Evolutionary conservation across 208 protist species (phyloP).

Genomic region (Trypanosomatidae sp.): DNA sequence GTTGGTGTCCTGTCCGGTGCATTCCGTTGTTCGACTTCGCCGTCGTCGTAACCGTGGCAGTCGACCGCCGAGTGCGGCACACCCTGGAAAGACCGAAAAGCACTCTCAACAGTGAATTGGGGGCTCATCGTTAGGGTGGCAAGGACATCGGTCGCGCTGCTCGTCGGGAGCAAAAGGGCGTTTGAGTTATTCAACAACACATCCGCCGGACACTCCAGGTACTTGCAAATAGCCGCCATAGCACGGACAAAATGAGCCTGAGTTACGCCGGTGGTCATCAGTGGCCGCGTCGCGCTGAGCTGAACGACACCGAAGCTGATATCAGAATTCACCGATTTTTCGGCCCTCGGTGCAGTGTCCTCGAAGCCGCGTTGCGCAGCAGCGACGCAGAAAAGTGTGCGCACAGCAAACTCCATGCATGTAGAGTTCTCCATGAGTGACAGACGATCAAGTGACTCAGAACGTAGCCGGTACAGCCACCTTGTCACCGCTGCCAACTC

Average conservation of each 20-base stretch:
- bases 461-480: slow-evolving; percentile 20
- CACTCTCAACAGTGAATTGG: slow-evolving; percentile 15
- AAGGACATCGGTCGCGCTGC: background rate
- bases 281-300: background rate
- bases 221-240: background rate
- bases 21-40: background rate
- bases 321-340: background rate
- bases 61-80: background rate
- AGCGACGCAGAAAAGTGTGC: slow-evolving; percentile 20
- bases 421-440: slow-evolving; percentile 11
- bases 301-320: background rate
- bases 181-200: background rate
- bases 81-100: slow-evolving; percentile 13
- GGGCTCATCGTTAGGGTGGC: background rate
- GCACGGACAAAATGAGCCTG: slow-evolving; percentile 5
- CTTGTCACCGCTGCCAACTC: slow-evolving; percentile 4
- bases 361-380: slow-evolving; percentile 23
- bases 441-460: slow-evolving; percentile 20
- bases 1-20: background rate
- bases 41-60: background rate
- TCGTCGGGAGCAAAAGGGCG: background rate
- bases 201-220: slow-evolving; percentile 6
- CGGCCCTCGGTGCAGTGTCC: slow-evolving; percentile 6
- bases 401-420: slow-evolving; percentile 19
- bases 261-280: background rate